These are phyloP conservation scores for Scutellaria barbata DNA, from an alignment of 257 asterid species.

Conservation along the genomic window DNA sequence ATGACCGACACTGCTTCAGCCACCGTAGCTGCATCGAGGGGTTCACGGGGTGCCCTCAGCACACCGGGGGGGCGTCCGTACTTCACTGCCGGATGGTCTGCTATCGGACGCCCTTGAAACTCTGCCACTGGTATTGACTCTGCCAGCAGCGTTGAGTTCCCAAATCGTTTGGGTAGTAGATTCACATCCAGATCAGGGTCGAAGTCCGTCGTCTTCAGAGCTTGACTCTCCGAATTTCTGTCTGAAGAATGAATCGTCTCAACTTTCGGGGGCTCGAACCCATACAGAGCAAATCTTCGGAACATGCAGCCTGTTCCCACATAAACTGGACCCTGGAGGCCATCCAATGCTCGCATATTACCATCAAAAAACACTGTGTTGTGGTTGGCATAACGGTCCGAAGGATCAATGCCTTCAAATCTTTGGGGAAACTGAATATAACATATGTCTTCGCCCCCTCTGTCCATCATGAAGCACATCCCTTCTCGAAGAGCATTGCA, in stretches of 20 bases:
- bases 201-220: slow-evolving; percentile 48
- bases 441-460: slow-evolving; percentile 71
- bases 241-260: slow-evolving; percentile 29
- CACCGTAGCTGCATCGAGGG: slow-evolving; percentile 59
- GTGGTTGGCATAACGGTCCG: slow-evolving; percentile 69
- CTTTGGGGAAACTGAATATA: slow-evolving; percentile 70
- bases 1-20: slow-evolving; percentile 63
- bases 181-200: slow-evolving; percentile 59
- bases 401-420: slow-evolving; percentile 77
- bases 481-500: slow-evolving; percentile 66
- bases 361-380: slow-evolving; percentile 69
- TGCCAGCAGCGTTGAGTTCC: slow-evolving; percentile 54
- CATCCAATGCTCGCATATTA: slow-evolving; percentile 67
- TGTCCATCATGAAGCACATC: slow-evolving; percentile 75
- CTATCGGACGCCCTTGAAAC: slow-evolving; percentile 62
- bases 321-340: slow-evolving; percentile 73
- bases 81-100: slow-evolving; percentile 70
- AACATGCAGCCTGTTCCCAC: slow-evolving; percentile 71
- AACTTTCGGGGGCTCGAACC: slow-evolving; percentile 60
- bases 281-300: slow-evolving; percentile 63
- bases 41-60: slow-evolving; percentile 51
- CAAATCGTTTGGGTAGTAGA: slow-evolving; percentile 58
- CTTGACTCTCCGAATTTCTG: slow-evolving; percentile 44
- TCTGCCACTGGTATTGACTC: slow-evolving; percentile 66
- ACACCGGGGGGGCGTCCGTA: slow-evolving; percentile 64